These are phyloP conservation scores for Macroventuria anomochaeta DNA, from an alignment of 2,329 filamentous ascomycete species.

Conservation along the genomic window DNA sequence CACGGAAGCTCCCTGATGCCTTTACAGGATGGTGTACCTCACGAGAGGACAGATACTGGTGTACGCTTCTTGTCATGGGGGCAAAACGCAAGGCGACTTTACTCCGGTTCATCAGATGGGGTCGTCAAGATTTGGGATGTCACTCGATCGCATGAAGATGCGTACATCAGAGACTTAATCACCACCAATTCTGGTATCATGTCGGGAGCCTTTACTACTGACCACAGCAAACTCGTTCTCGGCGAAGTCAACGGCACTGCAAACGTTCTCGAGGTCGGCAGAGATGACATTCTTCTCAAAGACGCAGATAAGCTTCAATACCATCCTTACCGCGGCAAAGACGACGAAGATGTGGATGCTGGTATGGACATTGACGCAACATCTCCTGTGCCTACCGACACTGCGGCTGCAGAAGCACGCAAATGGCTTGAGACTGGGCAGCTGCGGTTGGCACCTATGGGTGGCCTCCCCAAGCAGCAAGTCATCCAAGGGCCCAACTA, in stretches of 20 bases:
- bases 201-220: slow-evolving; percentile 63
- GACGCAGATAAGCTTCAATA: slow-evolving; percentile 41
- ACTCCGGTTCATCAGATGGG: slow-evolving; percentile 67
- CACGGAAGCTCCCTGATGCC: slow-evolving; percentile 61
- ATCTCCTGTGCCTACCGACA: slow-evolving; percentile 18
- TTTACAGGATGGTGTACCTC: slow-evolving; percentile 50
- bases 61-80: slow-evolving; percentile 66
- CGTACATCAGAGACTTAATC: slow-evolving; percentile 59
- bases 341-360: slow-evolving; percentile 1
- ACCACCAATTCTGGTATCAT: slow-evolving; percentile 61
- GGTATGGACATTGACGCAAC: neutral
- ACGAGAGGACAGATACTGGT: slow-evolving; percentile 63
- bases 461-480: slow-evolving; percentile 53
- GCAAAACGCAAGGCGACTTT: slow-evolving; percentile 58
- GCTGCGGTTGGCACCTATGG: slow-evolving; percentile 49
- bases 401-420: slow-evolving; percentile 33
- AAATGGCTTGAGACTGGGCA: slow-evolving; percentile 41
- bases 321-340: slow-evolving; percentile 27
- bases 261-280: slow-evolving; percentile 57
- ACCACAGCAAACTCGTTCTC: slow-evolving; percentile 62
- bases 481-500: slow-evolving; percentile 56
- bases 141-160: slow-evolving; percentile 58
- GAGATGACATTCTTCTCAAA: slow-evolving; percentile 39
- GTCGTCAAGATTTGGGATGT: slow-evolving; percentile 67
- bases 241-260: slow-evolving; percentile 64